phyloP scores from a whole-genome alignment of 2,329 filamentous ascomycete species.

The Curvularia lunata region DNA sequence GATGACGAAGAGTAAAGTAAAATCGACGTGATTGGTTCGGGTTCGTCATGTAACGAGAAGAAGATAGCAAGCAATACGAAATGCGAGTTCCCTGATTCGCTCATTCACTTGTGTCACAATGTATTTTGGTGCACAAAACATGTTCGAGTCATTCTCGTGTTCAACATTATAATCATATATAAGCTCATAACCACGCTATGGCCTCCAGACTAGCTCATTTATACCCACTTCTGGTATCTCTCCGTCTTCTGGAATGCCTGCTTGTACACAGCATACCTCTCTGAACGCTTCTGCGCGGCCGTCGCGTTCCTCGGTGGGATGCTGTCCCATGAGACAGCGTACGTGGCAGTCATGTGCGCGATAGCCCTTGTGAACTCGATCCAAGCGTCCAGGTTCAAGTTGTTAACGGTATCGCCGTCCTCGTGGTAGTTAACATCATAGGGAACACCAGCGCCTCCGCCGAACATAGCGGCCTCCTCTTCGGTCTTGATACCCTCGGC shows the following conservation, averaged over 20 bases:
- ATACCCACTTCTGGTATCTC: constrained; percentile 33
- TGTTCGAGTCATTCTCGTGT: not conserved
- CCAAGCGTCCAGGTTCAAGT: constrained; percentile 49
- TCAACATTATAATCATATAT: not conserved
- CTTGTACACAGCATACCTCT: constrained; percentile 28
- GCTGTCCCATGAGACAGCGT: constrained; percentile 42
- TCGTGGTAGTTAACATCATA: constrained; percentile 48
- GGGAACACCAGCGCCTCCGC: constrained; percentile 60
- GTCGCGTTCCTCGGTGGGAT: constrained; percentile 38
- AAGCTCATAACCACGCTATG: not conserved
- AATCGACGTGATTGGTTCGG: not conserved
- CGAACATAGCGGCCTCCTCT: constrained; percentile 70
- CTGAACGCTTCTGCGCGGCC: constrained; percentile 27
- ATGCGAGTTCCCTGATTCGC: not conserved
- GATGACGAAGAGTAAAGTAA: constrained; percentile 33
- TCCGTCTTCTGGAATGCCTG: constrained; percentile 28
- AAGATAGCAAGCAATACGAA: not conserved
- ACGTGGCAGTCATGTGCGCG: constrained; percentile 56
- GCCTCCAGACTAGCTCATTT: not conserved
- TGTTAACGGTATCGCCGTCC: constrained; percentile 45
- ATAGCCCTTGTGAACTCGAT: constrained; percentile 65
- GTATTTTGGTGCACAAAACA: not conserved
- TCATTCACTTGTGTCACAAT: not conserved
- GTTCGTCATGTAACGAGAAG: not conserved
- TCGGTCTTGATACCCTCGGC: constrained; percentile 78